Evolutionary conservation across 805 yeast species (phyloP), one percentile per base, ranked within the genome.

Genomic region (Lipomyces japonicus): DNA sequence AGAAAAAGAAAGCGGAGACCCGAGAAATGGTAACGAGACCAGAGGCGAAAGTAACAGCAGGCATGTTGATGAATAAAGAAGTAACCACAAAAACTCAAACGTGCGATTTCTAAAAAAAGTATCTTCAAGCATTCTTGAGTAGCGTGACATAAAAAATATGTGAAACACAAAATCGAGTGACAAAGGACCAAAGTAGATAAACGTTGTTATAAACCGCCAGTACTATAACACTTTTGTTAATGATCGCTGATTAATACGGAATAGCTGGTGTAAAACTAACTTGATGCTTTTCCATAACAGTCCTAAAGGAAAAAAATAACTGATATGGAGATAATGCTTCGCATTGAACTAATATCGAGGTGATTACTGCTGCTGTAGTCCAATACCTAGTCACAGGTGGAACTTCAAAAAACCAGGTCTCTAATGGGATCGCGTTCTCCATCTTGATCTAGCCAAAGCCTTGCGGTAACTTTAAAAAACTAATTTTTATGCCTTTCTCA

Each of bases 381-480:
- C 72, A 70, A 4, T 60, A 48, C 42, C 77, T 59, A 3, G 80
- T 76, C 19, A 76, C 75, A 2, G 76, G 73, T 2, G 80, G 79
- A 1, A 73, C 63, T 36, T 71, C 75, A 62, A 64, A 67, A 32
- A 72, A 35, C 72, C 71, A 68, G 10, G 53, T 46, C 44, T 73
- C 74, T 19, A 71, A 41, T 2, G 74, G 73, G 38, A 71, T 52
- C 38, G 55, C 60, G 48, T 57, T 53, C 25, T 48, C 50, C 66
- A 67, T 24, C 21, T n/a, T n/a, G n/a, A n/a, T n/a, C n/a, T n/a
- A n/a, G n/a, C n/a, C n/a, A n/a, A n/a, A n/a, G n/a, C n/a, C n/a
- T n/a, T n/a, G n/a, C n/a, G n/a, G n/a, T n/a, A n/a, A n/a, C n/a
- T n/a, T n/a, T n/a, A n/a, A n/a, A n/a, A n/a, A n/a, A n/a, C n/a